A percentile compares a stretch with the other conserved stretches of the same genome.
Evolutionary conservation across 805 yeast genomes (phyloP).

Genomic region (Ogataea polymorpha): DNA sequence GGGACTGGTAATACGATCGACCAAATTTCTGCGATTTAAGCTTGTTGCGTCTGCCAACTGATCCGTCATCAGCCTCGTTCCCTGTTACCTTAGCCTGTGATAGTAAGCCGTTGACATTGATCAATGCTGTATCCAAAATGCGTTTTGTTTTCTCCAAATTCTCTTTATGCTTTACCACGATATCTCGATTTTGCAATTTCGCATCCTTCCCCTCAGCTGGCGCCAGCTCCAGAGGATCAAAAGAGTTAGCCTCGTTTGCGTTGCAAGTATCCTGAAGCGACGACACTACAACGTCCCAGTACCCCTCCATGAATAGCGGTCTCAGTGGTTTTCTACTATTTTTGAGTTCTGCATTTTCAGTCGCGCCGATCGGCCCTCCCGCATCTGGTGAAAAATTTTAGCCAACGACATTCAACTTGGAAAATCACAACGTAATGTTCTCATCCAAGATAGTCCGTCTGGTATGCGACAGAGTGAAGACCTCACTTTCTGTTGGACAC

Average conservation of each 20-base stretch:
- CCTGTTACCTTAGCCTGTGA: constrained; percentile 21
- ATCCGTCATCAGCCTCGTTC: constrained; percentile 9
- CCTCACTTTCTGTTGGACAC: constrained; percentile 12
- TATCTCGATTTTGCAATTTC: constrained; percentile 31
- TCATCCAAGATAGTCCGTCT: constrained; percentile 6
- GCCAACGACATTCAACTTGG: not conserved
- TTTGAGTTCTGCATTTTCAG: not conserved
- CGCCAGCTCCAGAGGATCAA: constrained; percentile 40
- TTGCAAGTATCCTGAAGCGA: constrained; percentile 68
- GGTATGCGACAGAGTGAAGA: constrained; percentile 13
- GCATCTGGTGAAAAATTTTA: constrained; percentile 9
- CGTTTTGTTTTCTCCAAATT: constrained; percentile 53
- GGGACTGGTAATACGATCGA: constrained; percentile 41
- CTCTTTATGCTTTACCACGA: constrained; percentile 49
- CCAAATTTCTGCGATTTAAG: constrained; percentile 18
- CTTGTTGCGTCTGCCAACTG: constrained; percentile 11
- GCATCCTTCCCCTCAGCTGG: constrained; percentile 31
- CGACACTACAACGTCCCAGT: constrained; percentile 67
- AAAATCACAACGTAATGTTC: constrained; percentile 2
- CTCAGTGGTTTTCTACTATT: not conserved
- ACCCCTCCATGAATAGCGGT: constrained; percentile 43
- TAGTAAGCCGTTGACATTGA: constrained; percentile 48
- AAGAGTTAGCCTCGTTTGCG: constrained; percentile 51
- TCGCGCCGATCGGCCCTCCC: constrained; percentile 9
- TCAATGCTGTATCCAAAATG: constrained; percentile 38